Base-by-base conservation (phyloP, 352 stramenopile species). In the Globisporangium cederbergense region DNA sequence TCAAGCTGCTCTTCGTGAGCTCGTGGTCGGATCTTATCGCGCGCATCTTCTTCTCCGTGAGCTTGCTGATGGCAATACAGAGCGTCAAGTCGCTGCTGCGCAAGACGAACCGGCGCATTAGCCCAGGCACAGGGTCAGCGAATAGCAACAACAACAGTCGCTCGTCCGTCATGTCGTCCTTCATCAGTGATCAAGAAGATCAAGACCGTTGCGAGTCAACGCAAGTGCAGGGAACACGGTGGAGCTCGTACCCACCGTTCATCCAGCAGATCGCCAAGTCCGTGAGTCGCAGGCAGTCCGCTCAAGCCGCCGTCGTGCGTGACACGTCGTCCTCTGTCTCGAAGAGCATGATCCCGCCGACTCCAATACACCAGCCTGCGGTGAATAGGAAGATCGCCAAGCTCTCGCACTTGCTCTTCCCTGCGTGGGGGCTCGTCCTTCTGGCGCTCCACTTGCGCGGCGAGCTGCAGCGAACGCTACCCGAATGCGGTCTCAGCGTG, bases 11-110 rank as follows among this genome's bases (percentile, higher is more conserved):
- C 13, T 56, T 86, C 16, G 67, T 88, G 2, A 49, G 36, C 3
- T 83, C 77, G 5, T 83, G 68, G 65, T 14, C 49, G 2, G 73
- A 86, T 49, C 58, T 80, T 0, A 54, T 47, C 16, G 72, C 70
- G 46, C 67, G 69, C 1, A 36, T 83, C 2, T 38, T 86, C 1
- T 84, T 86, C 20, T 75, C 71, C 6, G 13, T 77, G 6, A 69
- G 73, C 9, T 64, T 81, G 38, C 30, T 86, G 2, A 28, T 25
- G 7, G 72, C 68, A 6, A 60, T 81, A 50, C 64, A 73, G 32
- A 74, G 62, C 9, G 62, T 76, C 58, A 83, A 83, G 42, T 59
- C 54, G 6, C 52, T 82, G 2, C 5, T 78, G n/a, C 52, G 50
- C 9, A 54, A 50, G 56, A 42, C 14, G 14, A 60, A 46, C 36